Evolutionary conservation across 768 basidiomycete genomes (phyloP), one percentile per base, ranked within the genome.

Genomic region (Lenzites betulinus): DNA sequence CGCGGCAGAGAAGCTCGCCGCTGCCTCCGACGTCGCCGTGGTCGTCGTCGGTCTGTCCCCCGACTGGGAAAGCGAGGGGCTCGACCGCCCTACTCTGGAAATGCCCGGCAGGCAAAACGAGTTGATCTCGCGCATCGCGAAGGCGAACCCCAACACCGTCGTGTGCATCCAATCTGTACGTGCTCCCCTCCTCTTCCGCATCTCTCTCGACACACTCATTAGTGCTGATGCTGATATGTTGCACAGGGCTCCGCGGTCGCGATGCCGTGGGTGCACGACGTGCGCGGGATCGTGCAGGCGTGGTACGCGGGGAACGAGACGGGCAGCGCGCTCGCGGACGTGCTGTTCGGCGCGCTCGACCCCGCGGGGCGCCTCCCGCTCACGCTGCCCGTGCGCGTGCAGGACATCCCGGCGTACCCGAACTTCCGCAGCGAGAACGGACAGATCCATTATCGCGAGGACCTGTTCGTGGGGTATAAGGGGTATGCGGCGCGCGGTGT

Each of bases 31-130:
- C 69, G 79, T 78, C 42, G 88, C 84, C 48, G 72, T 87, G 64
- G 76, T 83, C 64, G 76, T 88, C 59, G 82, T 74, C 12, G 88
- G 89, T 5, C 75, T 89, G 22, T 84, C 83, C 30, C 82, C 83
- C 0, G 86, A 91, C 72, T 90, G 86, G 85, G 88, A 91, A 73
- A 84, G 83, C 61, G 89, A 90, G 72, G 87, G 87, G 8, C 89
- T 87, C 65, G 89, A 91, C 65, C 76, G 89, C 36, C 83, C 83
- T 13, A 79, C 82, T 1, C 74, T 91, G 25, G 72, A 78, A 47
- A 76, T 89, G 66, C 88, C 88, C 46, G 82, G 83, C 5, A 69
- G 74, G 15, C 83, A 85, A 64, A 80, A 89, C 67, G 83, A 88
- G 68, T 72, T 87, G 7, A 84, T 89, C 54, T 58, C 69, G 4